These are phyloP conservation scores for Cladosporium halotolerans DNA, from an alignment of 2,329 filamentous ascomycete genomes.

Conservation along the genomic window DNA sequence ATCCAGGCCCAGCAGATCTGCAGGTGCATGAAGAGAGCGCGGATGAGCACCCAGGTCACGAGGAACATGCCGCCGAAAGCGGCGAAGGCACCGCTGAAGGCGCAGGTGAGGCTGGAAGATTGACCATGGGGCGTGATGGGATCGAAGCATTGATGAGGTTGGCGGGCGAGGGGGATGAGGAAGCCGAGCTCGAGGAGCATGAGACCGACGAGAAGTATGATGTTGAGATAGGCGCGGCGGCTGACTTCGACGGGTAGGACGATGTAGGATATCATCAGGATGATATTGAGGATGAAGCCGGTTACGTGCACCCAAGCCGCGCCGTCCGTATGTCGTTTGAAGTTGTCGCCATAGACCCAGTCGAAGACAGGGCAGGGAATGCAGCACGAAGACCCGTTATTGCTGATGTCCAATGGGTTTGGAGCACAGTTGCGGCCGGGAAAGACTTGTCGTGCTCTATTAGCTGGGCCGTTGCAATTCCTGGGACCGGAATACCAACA, in stretches of 20 bases:
- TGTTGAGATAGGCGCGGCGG: conserved; percentile 76
- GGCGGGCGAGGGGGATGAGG: conserved; percentile 68
- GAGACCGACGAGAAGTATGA: conserved; percentile 66
- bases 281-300: conserved; percentile 62
- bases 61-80: conserved; percentile 72
- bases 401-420: conserved; percentile 18
- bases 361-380: conserved; percentile 77
- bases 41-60: conserved; percentile 70
- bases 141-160: conserved; percentile 72
- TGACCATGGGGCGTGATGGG: conserved; percentile 81
- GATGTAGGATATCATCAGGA: conserved; percentile 69
- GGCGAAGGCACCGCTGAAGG: conserved; percentile 70
- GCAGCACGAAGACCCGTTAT: conserved; percentile 53
- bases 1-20: conserved; percentile 33
- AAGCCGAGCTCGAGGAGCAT: conserved; percentile 76
- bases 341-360: conserved; percentile 58
- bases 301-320: conserved; percentile 73
- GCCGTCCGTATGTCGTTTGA: conserved; percentile 52
- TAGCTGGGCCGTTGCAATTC: neutral
- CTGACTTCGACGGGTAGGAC: conserved; percentile 74
- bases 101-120: conserved; percentile 66
- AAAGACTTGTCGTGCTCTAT: conserved; percentile 11
- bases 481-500: neutral
- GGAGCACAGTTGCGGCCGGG: conserved; percentile 23
- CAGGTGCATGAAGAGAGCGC: conserved; percentile 34